Evolutionary conservation across 2,329 filamentous ascomycete species (phyloP).

Genomic region (Ophioceras dolichostomum): DNA sequence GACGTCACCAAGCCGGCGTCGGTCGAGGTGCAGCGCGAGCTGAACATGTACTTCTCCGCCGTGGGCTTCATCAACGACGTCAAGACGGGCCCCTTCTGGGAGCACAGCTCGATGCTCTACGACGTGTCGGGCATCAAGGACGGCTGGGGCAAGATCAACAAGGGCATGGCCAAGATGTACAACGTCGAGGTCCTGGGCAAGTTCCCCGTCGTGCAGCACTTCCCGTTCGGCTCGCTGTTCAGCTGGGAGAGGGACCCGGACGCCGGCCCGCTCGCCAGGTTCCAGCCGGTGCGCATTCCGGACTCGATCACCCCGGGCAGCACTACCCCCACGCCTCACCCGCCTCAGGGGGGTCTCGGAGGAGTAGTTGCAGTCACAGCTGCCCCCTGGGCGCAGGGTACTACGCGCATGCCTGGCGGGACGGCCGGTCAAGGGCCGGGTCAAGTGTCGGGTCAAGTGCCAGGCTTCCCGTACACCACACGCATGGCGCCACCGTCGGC

Average conservation of each 20-base stretch:
- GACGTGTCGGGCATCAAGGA: constrained; percentile 85
- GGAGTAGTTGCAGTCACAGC: constrained; percentile 9
- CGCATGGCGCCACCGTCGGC: constrained; percentile 8
- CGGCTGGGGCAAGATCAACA: constrained; percentile 99
- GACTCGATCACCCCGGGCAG: constrained; percentile 26
- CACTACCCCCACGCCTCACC: neutral
- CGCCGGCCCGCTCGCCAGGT: constrained; percentile 32
- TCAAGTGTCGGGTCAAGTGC: too few relatives aligned
- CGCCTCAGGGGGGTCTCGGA: neutral
- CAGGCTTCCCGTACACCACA: constrained; percentile 25
- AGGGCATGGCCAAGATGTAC: constrained; percentile 99
- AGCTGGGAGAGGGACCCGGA: constrained; percentile 59
- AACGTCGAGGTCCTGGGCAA: constrained; percentile 93
- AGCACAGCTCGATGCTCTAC: constrained; percentile 87
- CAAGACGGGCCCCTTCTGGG: constrained; percentile 93
- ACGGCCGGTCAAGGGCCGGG: too few relatives aligned
- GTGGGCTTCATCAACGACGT: constrained; percentile 97
- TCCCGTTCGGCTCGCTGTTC: constrained; percentile 71
- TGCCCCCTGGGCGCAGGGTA: constrained; percentile 14
- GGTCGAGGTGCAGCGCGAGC: constrained; percentile 51
- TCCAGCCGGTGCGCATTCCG: constrained; percentile 43
- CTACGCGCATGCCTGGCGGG: constrained; percentile 11
- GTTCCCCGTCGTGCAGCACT: constrained; percentile 98
- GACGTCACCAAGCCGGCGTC: constrained; percentile 53
- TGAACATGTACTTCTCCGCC: constrained; percentile 87